Evolutionary conservation across 1,284 basidiomycete species (phyloP).

Genomic region (Anthracocystis walkeri): DNA sequence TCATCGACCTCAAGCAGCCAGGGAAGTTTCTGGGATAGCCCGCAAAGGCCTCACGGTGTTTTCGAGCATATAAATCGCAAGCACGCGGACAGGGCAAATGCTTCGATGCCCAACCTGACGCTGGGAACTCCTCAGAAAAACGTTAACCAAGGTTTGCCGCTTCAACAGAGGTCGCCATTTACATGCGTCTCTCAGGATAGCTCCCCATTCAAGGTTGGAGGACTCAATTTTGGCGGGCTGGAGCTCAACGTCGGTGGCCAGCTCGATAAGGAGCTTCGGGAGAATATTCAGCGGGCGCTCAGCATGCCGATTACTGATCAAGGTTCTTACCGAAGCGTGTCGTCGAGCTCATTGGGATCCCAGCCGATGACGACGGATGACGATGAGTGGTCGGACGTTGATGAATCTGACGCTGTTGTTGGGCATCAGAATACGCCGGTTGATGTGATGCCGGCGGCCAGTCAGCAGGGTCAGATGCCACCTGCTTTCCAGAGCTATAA

Average conservation of each 20-base stretch:
- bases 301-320: background rate
- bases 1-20: constrained; percentile 25
- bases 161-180: constrained; percentile 19
- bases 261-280: constrained; percentile 6
- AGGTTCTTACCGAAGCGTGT: background rate
- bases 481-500: background rate
- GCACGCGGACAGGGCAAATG: constrained; percentile 12
- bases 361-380: constrained; percentile 30
- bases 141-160: background rate
- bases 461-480: background rate
- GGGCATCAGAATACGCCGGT: background rate
- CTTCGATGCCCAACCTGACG: constrained; percentile 34
- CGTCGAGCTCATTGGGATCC: constrained; percentile 19
- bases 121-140: constrained; percentile 7
- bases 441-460: background rate
- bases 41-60: constrained; percentile 15
- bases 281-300: constrained; percentile 25
- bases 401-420: constrained; percentile 6
- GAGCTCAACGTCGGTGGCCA: constrained; percentile 19
- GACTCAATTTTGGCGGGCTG: constrained; percentile 20
- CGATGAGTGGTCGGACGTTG: constrained; percentile 42
- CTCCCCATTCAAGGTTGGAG: background rate
- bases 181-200: constrained; percentile 1
- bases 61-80: constrained; percentile 21
- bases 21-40: constrained; percentile 28